Evolutionary conservation across 202 grass and related monocot genomes (phyloP), one percentile per base, ranked within the genome.

Genomic region (Carex sylvatica): DNA sequence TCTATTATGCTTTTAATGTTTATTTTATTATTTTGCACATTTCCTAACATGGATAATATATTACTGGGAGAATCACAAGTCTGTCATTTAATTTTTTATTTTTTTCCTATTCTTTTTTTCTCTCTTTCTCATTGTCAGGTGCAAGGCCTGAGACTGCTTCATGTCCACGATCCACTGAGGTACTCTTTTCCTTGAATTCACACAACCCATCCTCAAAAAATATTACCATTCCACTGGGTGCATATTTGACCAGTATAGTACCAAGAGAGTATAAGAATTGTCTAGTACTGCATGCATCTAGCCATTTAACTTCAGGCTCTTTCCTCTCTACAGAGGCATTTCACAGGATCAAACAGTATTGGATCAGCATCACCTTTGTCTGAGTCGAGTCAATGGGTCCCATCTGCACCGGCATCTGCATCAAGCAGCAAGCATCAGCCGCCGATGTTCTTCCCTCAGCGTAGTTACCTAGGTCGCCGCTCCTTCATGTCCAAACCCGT

Each of bases 401-500:
- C 73, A 76, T 76, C 73, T 35, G 73, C 73, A 56, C 73, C 51
- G 1, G 73, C 51, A 76, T 76, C 73, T 76, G 83, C 90, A 40
- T 93, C 92, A 23, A 86, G 88, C 61, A 89, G 92, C 85, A 97
- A 94, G 88, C 73, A 76, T 56, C 92, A 83, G n/a, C 79, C 85
- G 56, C 70, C 77, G 35, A 78, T 81, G 30, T 83, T 91, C 78
- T 84, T 81, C 74, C 88, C 90, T 66, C 79, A 82, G 24, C 91
- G 86, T 71, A 88, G 90, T 81, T 87, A 91, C 83, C 70, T 89
- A 60, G 89, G 91, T 10, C 91, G 93, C 80, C 88, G 93, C 19
- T 90, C 96, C 14, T 99, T 99, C 70, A 95, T 95, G 89, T 99
- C 96, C 71, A 99, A 95, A 78, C 96, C 96, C 38, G 89, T 99